Percentiles rank a stretch among this genome's conserved stretches.
Evolutionary conservation across 129 eudicot genomes (phyloP).

Genomic region (Apium graveolens): DNA sequence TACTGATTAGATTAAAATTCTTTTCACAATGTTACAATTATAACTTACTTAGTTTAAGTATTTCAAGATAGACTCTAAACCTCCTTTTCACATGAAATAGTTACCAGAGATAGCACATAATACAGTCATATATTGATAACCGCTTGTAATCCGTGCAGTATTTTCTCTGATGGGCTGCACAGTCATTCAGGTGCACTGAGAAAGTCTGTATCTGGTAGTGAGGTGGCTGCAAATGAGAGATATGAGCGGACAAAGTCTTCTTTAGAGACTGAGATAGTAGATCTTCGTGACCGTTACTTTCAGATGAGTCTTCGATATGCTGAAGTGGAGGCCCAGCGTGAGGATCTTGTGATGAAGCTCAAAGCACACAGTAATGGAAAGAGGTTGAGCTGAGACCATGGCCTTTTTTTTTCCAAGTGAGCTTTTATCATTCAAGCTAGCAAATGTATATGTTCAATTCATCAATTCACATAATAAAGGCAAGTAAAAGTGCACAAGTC

Average conservation of each 20-base stretch:
- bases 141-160: conserved; percentile 17
- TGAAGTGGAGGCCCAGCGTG: conserved; percentile 84
- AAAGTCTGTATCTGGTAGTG: conserved; percentile 32
- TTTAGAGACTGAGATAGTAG: conserved; percentile 64
- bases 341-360: conserved; percentile 94
- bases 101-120: not conserved
- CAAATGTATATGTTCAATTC: not conserved
- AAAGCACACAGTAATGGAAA: conserved; percentile 42
- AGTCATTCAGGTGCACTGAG: conserved; percentile 24
- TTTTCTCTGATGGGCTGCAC: conserved; percentile 35
- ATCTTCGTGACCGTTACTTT: conserved; percentile 79
- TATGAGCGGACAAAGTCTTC: conserved; percentile 60
- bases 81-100: not conserved
- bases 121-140: not conserved
- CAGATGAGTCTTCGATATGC: conserved; percentile 94
- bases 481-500: not conserved
- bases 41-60: not conserved
- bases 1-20: not conserved
- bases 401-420: conserved; percentile 1
- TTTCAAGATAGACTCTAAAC: not conserved
- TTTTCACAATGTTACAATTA: not conserved
- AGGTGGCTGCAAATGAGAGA: conserved; percentile 39
- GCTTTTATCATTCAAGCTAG: not conserved
- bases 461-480: not conserved
- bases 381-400: conserved; percentile 40